Evolutionary conservation across 2,329 filamentous ascomycete genomes (phyloP).

Genomic region (Achaetomium macrosporum): DNA sequence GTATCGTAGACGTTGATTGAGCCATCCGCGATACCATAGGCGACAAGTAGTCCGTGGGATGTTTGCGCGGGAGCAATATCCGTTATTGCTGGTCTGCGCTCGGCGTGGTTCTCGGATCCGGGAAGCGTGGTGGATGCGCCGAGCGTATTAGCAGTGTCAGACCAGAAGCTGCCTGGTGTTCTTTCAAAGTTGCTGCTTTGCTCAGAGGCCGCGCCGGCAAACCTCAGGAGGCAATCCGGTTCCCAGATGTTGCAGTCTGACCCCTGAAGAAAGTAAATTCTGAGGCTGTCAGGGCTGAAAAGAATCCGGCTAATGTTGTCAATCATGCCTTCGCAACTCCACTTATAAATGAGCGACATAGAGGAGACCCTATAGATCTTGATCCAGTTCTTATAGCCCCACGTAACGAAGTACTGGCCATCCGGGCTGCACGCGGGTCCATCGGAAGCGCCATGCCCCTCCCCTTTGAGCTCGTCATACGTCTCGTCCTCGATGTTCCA

Average conservation of each 20-base stretch:
- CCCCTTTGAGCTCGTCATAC: slow-evolving; percentile 19
- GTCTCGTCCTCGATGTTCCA: slow-evolving; percentile 22
- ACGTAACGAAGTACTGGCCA: slow-evolving; percentile 19
- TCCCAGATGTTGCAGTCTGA: slow-evolving; percentile 25
- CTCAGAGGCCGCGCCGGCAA: slow-evolving; percentile 12
- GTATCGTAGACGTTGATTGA: slow-evolving; percentile 16
- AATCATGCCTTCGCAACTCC: slow-evolving; percentile 16
- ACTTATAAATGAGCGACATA: slow-evolving; percentile 21
- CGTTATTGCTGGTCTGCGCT: slow-evolving; percentile 12
- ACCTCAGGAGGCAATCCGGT: slow-evolving; percentile 18
- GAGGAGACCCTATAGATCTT: slow-evolving; percentile 19
- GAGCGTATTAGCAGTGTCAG: slow-evolving; percentile 5
- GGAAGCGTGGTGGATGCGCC: slow-evolving; percentile 8
- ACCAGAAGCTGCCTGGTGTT: neutral
- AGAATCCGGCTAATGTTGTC: slow-evolving; percentile 14
- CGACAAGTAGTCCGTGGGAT: slow-evolving; percentile 4
- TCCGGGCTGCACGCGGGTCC: slow-evolving; percentile 12
- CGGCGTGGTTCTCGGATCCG: slow-evolving; percentile 13
- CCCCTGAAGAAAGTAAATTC: slow-evolving; percentile 23
- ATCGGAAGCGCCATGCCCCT: slow-evolving; percentile 2
- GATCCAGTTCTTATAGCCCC: slow-evolving; percentile 11
- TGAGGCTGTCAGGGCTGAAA: slow-evolving; percentile 18
- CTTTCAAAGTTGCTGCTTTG: slow-evolving; percentile 1
- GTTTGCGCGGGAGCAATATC: slow-evolving; percentile 4
- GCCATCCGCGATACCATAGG: slow-evolving; percentile 16